These are phyloP conservation scores for Venturia aucupariae DNA, from an alignment of 2,329 filamentous ascomycete genomes.

Conservation along the genomic window DNA sequence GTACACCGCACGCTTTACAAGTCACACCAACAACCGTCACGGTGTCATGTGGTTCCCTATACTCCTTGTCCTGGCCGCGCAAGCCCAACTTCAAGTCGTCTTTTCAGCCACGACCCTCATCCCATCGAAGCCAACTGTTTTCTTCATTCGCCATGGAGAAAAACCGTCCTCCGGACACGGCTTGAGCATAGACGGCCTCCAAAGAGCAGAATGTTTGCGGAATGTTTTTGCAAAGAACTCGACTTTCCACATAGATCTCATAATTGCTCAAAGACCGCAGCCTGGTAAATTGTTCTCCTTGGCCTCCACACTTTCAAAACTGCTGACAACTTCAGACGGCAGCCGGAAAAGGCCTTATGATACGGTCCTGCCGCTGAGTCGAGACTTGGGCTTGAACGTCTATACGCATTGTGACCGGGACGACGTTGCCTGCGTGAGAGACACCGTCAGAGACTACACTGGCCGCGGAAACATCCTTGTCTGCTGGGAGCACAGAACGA, in stretches of 20 bases:
- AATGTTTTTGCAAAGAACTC: conserved; percentile 46
- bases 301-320: neutral
- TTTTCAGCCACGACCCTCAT: neutral
- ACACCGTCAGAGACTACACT: conserved; percentile 39
- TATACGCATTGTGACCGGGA: conserved; percentile 49
- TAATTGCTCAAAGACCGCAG: conserved; percentile 49
- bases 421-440: conserved; percentile 45
- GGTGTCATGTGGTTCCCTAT: neutral
- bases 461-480: conserved; percentile 50
- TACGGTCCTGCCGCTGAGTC: conserved; percentile 48
- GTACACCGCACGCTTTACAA: no score
- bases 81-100: conserved; percentile 5
- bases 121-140: conserved; percentile 40
- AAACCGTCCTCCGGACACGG: conserved; percentile 46
- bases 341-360: conserved; percentile 44
- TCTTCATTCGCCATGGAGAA: conserved; percentile 56
- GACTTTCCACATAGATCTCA: conserved; percentile 47
- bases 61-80: neutral
- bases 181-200: conserved; percentile 41
- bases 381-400: conserved; percentile 45
- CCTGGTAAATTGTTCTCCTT: conserved; percentile 24
- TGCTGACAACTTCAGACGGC: conserved; percentile 32
- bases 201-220: conserved; percentile 52
- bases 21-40: no score
- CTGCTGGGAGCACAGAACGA: conserved; percentile 50